Percentiles rank a stretch among this genome's conserved stretches.
Evolutionary conservation across 139 green algal genomes (phyloP).

Genomic region (Chlamydomonas eustigma): DNA sequence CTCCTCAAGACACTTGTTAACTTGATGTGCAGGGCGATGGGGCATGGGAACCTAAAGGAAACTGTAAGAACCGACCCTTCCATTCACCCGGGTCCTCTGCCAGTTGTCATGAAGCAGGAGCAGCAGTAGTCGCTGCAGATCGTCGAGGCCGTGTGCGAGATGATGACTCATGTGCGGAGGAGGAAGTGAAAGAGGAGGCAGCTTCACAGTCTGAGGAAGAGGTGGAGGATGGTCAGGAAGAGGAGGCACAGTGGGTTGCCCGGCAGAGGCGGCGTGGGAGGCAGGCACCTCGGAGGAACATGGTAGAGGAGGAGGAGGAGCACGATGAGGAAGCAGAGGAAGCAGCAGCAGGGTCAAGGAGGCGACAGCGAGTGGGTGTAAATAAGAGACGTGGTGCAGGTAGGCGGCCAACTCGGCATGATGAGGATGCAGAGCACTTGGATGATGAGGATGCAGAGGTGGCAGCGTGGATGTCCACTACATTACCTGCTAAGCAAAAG

Average conservation of each 20-base stretch:
- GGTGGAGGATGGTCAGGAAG: not conserved
- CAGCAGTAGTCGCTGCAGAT: slow-evolving; percentile 3
- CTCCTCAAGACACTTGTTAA: too few species aligned
- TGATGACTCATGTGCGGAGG: not conserved
- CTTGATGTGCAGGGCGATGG: slow-evolving; percentile 59
- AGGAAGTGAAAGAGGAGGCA: not conserved
- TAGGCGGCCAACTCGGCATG: not conserved
- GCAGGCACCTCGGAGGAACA: not conserved
- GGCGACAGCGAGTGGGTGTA: too few species aligned
- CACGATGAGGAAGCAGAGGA: not conserved
- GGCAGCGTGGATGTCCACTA: not conserved
- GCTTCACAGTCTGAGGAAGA: not conserved
- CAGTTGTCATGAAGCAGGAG: not conserved
- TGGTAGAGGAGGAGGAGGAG: not conserved
- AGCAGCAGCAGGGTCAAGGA: not conserved
- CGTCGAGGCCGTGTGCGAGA: not conserved
- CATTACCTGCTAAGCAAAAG: not conserved
- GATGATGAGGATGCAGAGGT: not conserved
- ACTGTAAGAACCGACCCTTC: slow-evolving; percentile 5
- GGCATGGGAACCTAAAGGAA: slow-evolving; percentile 66
- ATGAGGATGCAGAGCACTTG: too few species aligned
- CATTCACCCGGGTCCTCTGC: not conserved
- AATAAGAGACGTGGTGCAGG: too few species aligned
- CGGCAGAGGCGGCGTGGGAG: not conserved
- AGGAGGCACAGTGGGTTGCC: not conserved